These are phyloP conservation scores for Claviceps sp. DNA, from an alignment of 2,329 filamentous ascomycete genomes.

Conservation along the genomic window DNA sequence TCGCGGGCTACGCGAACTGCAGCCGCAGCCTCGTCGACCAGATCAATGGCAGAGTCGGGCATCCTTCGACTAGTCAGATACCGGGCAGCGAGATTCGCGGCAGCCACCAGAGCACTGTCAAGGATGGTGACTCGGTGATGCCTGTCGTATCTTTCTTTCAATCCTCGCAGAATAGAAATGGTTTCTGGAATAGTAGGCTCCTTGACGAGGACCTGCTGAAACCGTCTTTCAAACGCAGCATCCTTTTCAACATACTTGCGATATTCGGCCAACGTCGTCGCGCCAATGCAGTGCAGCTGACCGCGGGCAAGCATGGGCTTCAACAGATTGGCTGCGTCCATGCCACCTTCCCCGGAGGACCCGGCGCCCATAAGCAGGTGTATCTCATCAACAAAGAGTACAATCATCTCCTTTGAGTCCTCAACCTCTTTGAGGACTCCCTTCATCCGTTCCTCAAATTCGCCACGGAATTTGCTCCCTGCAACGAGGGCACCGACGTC, in stretches of 20 bases:
- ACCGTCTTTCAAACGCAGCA: slow-evolving; percentile 91
- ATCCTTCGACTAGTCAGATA: slow-evolving; percentile 86
- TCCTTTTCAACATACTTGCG: slow-evolving; percentile 99
- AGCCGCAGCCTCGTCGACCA: slow-evolving; percentile 91
- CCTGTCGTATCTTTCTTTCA: slow-evolving; percentile 96
- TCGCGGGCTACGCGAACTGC: slow-evolving; percentile 93
- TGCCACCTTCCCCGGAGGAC: slow-evolving; percentile 86
- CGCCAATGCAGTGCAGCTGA: slow-evolving; percentile 94
- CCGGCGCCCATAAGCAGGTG: slow-evolving; percentile 97
- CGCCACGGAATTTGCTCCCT: slow-evolving; percentile 95
- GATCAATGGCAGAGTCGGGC: slow-evolving; percentile 90
- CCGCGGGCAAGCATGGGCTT: slow-evolving; percentile 97
- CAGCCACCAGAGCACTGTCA: slow-evolving; percentile 81
- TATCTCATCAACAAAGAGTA: slow-evolving; percentile 97
- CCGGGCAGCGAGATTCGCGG: slow-evolving; percentile 81
- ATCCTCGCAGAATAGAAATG: slow-evolving; percentile 90
- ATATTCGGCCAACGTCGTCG: slow-evolving; percentile 89
- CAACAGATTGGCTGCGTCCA: slow-evolving; percentile 95
- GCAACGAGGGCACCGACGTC: slow-evolving; percentile 92
- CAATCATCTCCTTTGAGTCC: slow-evolving; percentile 89
- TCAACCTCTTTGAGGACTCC: slow-evolving; percentile 94
- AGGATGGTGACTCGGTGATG: slow-evolving; percentile 96
- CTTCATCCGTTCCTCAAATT: slow-evolving; percentile 99
- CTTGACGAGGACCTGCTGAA: slow-evolving; percentile 96
- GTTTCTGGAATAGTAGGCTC: slow-evolving; percentile 83